Conservation (phyloP, 768 basidiomycete species). For the Pleurotus tuber-regium region DNA sequence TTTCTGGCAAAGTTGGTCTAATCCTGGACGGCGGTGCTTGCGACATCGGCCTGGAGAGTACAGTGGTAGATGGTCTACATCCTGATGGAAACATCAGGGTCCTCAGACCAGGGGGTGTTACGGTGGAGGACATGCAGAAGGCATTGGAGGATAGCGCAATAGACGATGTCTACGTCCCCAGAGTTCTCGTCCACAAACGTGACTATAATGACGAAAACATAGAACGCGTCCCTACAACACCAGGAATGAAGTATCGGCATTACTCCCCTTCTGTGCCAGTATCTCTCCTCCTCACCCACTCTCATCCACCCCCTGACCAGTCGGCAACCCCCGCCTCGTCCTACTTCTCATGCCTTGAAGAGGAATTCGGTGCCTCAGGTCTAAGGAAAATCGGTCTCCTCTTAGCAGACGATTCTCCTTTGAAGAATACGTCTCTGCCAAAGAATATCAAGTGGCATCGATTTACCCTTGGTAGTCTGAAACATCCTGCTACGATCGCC, state of each 20-base stretch:
- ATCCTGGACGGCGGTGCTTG: conserved; percentile 94
- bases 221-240: conserved; percentile 85
- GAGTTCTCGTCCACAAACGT: conserved; percentile 74
- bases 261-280: conserved; percentile 93
- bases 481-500: conserved; percentile 67
- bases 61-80: conserved; percentile 87
- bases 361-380: not conserved
- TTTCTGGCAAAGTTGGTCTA: conserved; percentile 68
- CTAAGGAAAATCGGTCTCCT: conserved; percentile 66
- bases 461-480: conserved; percentile 48
- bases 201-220: conserved; percentile 72
- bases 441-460: conserved; percentile 47
- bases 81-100: conserved; percentile 75
- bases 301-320: conserved; percentile 37
- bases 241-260: conserved; percentile 99
- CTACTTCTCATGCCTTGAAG: conserved; percentile 42
- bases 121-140: conserved; percentile 80
- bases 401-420: conserved; percentile 54
- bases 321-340: conserved; percentile 26
- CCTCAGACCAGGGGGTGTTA: conserved; percentile 88
- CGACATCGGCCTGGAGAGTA: conserved; percentile 90
- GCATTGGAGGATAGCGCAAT: conserved; percentile 44
- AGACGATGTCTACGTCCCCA: conserved; percentile 35
- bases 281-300: conserved; percentile 58
- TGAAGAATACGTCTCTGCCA: conserved; percentile 33